phyloP scores from a whole-genome alignment of 208 protist species.

The Acanthamoeba sp. region DNA sequence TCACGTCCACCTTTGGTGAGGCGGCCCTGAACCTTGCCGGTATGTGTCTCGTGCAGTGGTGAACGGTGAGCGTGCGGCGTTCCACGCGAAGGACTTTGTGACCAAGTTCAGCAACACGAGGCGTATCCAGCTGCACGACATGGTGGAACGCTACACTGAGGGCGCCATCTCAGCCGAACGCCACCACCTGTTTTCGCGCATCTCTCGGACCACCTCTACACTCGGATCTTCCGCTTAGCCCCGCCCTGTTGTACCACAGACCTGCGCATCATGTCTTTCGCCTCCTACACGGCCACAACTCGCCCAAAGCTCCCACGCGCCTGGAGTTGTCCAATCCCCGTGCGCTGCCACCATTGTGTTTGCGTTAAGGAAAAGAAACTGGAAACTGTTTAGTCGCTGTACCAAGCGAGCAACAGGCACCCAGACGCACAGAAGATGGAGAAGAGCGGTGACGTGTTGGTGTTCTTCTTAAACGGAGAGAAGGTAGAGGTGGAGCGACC shows the following conservation, averaged over 20 bases:
- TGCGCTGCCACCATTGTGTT: no score
- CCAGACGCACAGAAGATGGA: not conserved
- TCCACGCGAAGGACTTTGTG: constrained; percentile 52
- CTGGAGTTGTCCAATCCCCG: no score
- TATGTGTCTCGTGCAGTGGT: no score
- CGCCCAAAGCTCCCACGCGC: no score
- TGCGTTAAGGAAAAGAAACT: no score
- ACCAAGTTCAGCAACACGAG: constrained; percentile 36
- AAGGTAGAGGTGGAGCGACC: not conserved
- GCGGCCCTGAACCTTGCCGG: no score
- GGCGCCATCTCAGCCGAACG: not conserved
- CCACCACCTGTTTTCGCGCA: not conserved
- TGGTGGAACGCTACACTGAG: not conserved
- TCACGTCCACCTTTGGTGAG: not conserved
- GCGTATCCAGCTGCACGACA: constrained; percentile 49
- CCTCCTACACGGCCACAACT: no score
- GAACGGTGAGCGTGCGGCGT: constrained; percentile 55
- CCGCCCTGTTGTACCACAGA: no score
- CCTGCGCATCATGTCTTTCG: no score
- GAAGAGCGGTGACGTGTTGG: not conserved
- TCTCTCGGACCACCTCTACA: not conserved
- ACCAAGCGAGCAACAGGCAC: no score
- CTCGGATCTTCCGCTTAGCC: no score
- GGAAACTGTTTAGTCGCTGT: no score
- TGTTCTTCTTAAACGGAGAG: not conserved